A percentile compares a stretch with the other conserved stretches of the same genome.
phyloP scores from a whole-genome alignment of 2,329 filamentous ascomycete genomes.

The Erysiphe neolycopersici region DNA sequence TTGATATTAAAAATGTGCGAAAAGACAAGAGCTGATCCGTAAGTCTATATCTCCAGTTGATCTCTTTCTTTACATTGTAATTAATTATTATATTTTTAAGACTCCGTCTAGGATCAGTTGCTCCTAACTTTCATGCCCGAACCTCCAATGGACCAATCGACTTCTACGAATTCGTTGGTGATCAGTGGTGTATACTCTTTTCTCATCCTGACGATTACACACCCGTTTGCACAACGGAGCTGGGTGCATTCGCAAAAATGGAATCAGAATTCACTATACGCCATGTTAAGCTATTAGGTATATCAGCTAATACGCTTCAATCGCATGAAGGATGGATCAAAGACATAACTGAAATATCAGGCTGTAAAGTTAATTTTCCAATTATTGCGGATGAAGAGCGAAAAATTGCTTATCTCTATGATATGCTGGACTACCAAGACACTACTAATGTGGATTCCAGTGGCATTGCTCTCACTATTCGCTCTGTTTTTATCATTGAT shows the following conservation, averaged over 20 bases:
- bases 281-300: constrained; percentile 71
- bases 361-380: constrained; percentile 44
- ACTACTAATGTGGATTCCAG: constrained; percentile 56
- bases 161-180: constrained; percentile 58
- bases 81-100: constrained; percentile 12
- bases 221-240: constrained; percentile 85
- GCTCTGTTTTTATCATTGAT: constrained; percentile 85
- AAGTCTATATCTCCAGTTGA: neutral
- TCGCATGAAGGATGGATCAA: constrained; percentile 76
- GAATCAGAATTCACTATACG: constrained; percentile 70
- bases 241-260: constrained; percentile 76
- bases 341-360: constrained; percentile 59
- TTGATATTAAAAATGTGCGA: neutral
- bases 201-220: constrained; percentile 79
- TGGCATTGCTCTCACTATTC: constrained; percentile 79
- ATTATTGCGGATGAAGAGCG: constrained; percentile 63
- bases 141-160: constrained; percentile 54
- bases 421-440: constrained; percentile 68
- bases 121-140: constrained; percentile 64
- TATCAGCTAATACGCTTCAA: constrained; percentile 63
- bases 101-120: constrained; percentile 36
- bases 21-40: neutral
- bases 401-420: constrained; percentile 48
- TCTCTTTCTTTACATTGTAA: neutral
- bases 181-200: constrained; percentile 62